Base-by-base conservation (phyloP, 768 basidiomycete species). In the Mycena maculata region DNA sequence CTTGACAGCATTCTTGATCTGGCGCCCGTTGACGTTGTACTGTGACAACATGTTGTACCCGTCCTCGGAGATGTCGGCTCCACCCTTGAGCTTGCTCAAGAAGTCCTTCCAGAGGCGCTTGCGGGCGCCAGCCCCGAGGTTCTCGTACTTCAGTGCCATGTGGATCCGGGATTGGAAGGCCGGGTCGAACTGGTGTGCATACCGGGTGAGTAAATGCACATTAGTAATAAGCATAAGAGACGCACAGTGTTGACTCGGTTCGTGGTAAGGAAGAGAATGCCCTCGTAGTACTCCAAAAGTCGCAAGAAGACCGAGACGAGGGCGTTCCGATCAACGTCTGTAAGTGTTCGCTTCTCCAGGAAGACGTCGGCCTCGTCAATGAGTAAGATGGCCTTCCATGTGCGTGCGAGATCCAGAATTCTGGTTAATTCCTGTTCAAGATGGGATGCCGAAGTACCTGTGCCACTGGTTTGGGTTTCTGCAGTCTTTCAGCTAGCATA, bases 341-440 rank as follows among this genome's bases (percentile, higher is more conserved):
- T 65, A 12, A 64, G 55, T 22, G 55, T 60, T 30, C 73, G 71
- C 54, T 71, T 56, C 55, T 75, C 65, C 0, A 75, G 58, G 59
- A 71, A 75, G 15, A 75, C 74, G n/a, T 75, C 74, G 8, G 74
- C 74, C 55, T 74, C 74, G 39, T 75, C 71, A 25, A 75, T 58
- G 28, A 75, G 65, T 3, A 75, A 27, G 12, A 75, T 62, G 9
- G 74, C 73, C 27, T 60, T 61, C 74, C 74, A 75, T 13, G 57
- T 59, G 11, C 60, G 47, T 1, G 74, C 69, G 38, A 74, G 65
- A 30, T 68, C 60, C n/a, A 74, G 59, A 15, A 70, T 64, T 23
- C 42, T 45, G 16, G 65, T 54, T 20, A 75, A 33, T 16, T 57
- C 63, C 4, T 48, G 54, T 49, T 74, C 73, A 5, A 74, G 50